Evolutionary conservation across 2,329 filamentous ascomycete genomes (phyloP), one percentile per base, ranked within the genome.

Genomic region (Nothophoma quercina): DNA sequence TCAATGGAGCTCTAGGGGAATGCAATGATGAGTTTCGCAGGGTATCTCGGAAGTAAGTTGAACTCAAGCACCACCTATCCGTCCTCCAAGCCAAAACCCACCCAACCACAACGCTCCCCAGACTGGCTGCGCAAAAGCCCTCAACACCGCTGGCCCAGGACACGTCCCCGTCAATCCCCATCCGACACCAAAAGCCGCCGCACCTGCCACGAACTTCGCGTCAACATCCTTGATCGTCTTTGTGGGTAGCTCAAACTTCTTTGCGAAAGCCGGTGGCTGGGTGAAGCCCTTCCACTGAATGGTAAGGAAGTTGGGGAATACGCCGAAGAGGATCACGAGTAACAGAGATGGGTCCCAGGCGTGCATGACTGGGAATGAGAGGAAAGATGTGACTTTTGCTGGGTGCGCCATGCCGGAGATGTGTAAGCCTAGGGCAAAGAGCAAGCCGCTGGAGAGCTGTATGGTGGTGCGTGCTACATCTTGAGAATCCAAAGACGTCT

Each of bases 121-220:
- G 2, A 64, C 55, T 0, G 80, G 80, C 62, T 82, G 78, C 19
- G 78, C 62, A 13, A 79, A 62, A 18, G 76, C 65, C 35, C 79
- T 76, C 59, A 83, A 52, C 13, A 81, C 65, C 0, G 78, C 80
- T 7, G 81, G 80, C 0, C 81, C 81, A 9, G 81, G 81, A 64
- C 81, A 83, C 1, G 79, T 75, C 1, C 81, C 81, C 10, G 68
- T 72, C 53, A 81, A 57, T 0, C 81, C 81, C 81, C 81, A 84
- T 0, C 77, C 79, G 21, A 82, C 43, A 0, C 81, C 81, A 64
- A 83, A 84, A 1, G 72, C 70, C 16, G 68, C 71, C 3, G 79
- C 76, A 2, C 81, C 81, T 2, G 71, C 61, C 10, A 83, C 58
- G 59, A 83, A 81, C 30, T 71, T 76, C 70, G 70, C 75, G 60